Evolutionary conservation across 257 asterid genomes (phyloP), one percentile per base, ranked within the genome.

Genomic region (Gentiana dahurica): DNA sequence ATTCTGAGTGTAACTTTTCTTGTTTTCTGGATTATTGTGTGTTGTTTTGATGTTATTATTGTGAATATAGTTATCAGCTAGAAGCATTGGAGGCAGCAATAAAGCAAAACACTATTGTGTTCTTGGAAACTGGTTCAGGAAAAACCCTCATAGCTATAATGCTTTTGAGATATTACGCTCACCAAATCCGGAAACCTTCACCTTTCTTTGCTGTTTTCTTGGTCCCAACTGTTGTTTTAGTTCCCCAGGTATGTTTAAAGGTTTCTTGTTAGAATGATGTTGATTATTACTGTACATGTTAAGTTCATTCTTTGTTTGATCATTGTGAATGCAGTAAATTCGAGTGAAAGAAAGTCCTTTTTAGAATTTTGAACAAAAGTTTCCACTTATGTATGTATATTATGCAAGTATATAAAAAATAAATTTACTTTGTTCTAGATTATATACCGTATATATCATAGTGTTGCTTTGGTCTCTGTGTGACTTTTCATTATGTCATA

Each of bases 211-310:
- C 93, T 43, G 86, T 89, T 45, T 86, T 89, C 73, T 75, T 86
- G 82, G 97, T 86, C 63, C 95, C 95, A 5, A 78, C 75, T 6
- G 94, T 86, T 58, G 92, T 86, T 64, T 57, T 89, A 62, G 97
- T 83, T 47, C 44, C 66, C 15, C 95, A 89, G 74, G 97, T 82
- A 72, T 10, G 65, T 10, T 5, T 10, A 41, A 41, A 41, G 6
- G 8, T 7, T 41, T 41, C 46, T 41, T 41, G 46, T 41, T 41
- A 10, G 46, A 4, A 41, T 41, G 9, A 41, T 41, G 46, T 41
- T 41, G 8, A 5, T 41, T 1, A 7, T 41, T 41, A 41, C 6
- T 10, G 6, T 41, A 41, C 46, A 41, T 41, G 46, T 1, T 4
- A 41, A 10, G 24, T 24, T 24, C 24, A 24, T 24, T 24, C 24